Evolutionary conservation across 2,329 filamentous ascomycete genomes (phyloP), one percentile per base, ranked within the genome.

Genomic region (Gremmenia infestans): DNA sequence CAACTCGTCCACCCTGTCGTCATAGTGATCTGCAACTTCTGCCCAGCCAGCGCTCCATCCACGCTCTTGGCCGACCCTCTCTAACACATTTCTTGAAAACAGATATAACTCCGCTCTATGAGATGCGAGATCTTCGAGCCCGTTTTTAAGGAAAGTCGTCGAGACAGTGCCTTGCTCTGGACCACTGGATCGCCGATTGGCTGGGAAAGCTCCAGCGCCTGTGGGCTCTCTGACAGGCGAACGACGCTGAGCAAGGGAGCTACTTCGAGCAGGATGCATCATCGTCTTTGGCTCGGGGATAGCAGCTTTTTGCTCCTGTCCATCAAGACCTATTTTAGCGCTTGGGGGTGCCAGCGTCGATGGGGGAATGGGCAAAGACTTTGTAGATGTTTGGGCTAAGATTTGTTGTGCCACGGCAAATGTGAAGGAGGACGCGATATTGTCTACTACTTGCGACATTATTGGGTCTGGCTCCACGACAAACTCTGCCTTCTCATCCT

Each of bases 21-120:
- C 71, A 11, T 74, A 69, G 28, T 75, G 63, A 23, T 68, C 72
- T 0, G 80, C 78, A 7, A 86, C 79, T 54, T 81, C 76, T 28
- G 78, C 76, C 91, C 89, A 95, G 0, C 87, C 89, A 60, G 89
- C 83, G 51, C 77, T 81, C 92, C 91, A 97, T 3, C 83, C 85
- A 22, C 83, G 77, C 56, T 82, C 81, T 66, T 82, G 83, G 2
- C 89, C 92, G 48, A 91, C 74, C 49, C 85, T 81, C 65, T 93
- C 87, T 0, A 97, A 76, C 5, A 94, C 81, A 60, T 89, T 90
- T 54, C 93, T 81, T 8, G 91, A 92, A 42, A 96, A 74, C 54
- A 89, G 76, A 58, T 91, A 87, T 2, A 97, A 78, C 66, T 96
- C 91, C 5, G 90, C 93, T 65, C 93, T 81, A 58, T 85, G 84